These are phyloP conservation scores for Karstenula rhodostoma DNA, from an alignment of 2,329 filamentous ascomycete species.

Conservation along the genomic window DNA sequence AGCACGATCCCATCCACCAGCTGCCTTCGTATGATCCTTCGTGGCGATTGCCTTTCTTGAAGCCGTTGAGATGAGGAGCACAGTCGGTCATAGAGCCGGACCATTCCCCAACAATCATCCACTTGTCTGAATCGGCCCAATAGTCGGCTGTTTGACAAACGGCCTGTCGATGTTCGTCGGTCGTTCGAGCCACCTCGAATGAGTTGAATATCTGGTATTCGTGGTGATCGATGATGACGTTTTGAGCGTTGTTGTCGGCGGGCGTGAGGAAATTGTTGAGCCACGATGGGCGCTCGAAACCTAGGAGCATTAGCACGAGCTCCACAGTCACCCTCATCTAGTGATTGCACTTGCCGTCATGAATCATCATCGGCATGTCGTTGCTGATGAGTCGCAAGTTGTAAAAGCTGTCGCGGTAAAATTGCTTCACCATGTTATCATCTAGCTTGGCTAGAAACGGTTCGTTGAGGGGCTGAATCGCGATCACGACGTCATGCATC, in stretches of 20 bases:
- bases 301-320: background rate
- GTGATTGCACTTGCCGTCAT: slow-evolving; percentile 59
- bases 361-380: slow-evolving; percentile 61
- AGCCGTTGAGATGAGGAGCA: slow-evolving; percentile 57
- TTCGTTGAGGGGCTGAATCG: slow-evolving; percentile 66
- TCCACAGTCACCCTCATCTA: no score
- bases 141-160: slow-evolving; percentile 63
- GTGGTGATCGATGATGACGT: slow-evolving; percentile 71
- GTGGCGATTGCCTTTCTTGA: slow-evolving; percentile 63
- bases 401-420: slow-evolving; percentile 63
- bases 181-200: slow-evolving; percentile 57
- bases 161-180: slow-evolving; percentile 62
- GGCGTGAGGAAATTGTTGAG: slow-evolving; percentile 69
- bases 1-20: slow-evolving; percentile 62
- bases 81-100: slow-evolving; percentile 70
- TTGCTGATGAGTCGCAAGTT: slow-evolving; percentile 56
- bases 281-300: slow-evolving; percentile 59
- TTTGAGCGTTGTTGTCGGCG: slow-evolving; percentile 57
- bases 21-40: slow-evolving; percentile 62
- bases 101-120: slow-evolving; percentile 73
- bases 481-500: slow-evolving; percentile 67
- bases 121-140: slow-evolving; percentile 66
- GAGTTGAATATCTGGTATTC: slow-evolving; percentile 71
- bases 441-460: slow-evolving; percentile 56
- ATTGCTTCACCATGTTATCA: slow-evolving; percentile 58